Conservation (phyloP, 1,284 basidiomycete species). For the Veloboletus limbatus region DNA sequence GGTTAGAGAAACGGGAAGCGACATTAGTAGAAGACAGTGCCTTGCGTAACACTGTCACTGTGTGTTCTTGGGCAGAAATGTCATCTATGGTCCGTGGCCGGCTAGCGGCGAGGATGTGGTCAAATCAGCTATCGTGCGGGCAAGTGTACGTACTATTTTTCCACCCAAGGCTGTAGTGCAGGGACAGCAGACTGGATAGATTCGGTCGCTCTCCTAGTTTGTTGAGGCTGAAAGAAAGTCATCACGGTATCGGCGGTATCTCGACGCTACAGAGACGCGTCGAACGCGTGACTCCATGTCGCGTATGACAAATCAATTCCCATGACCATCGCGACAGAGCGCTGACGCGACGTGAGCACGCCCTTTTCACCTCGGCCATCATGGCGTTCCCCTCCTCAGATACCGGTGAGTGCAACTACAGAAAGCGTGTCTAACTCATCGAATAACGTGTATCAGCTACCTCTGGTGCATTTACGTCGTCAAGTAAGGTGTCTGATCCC, state of each 20-base stretch:
- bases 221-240: conserved; percentile 60
- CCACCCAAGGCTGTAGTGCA: conserved; percentile 90
- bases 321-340: conserved; percentile 23
- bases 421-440: conserved; percentile 10
- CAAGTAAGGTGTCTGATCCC: conserved; percentile 16
- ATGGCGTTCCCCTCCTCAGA: conserved; percentile 39
- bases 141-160: conserved; percentile 78
- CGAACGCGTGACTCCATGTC: conserved; percentile 34
- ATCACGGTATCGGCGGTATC: conserved; percentile 40
- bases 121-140: conserved; percentile 1
- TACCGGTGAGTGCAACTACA: conserved; percentile 34
- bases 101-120: conserved; percentile 41
- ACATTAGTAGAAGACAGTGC: conserved; percentile 93
- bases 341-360: conserved; percentile 16
- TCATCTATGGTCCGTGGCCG: conserved; percentile 98
- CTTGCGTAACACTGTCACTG: conserved; percentile 88
- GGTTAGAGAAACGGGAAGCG: conserved; percentile 18
- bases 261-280: conserved; percentile 19
- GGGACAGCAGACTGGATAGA: conserved; percentile 52
- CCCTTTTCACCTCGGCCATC: conserved; percentile 18
- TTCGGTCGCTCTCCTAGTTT: conserved; percentile 39
- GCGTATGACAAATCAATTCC: conserved; percentile 32
- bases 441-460: conserved; percentile 13
- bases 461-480: conserved; percentile 7
- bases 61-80: conserved; percentile 96